Base-by-base conservation (phyloP, 2,329 filamentous ascomycete genomes). In the Penicillium expansum region DNA sequence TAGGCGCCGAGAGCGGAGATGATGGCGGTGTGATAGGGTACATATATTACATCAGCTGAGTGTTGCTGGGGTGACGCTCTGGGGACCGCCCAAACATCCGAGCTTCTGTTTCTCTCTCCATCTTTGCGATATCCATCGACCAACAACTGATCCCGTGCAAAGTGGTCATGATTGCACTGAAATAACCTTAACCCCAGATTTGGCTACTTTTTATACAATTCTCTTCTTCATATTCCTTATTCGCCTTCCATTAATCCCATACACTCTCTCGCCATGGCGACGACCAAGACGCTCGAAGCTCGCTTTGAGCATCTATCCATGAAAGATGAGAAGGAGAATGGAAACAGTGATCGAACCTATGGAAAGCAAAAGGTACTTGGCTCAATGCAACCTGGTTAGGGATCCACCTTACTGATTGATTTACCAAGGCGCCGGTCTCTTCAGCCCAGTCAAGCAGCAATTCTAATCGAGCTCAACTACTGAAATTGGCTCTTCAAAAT, bases 261-360 rank as follows among this genome's bases (percentile, higher is more conserved):
- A 35, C 52, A 24, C 53, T 51, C 18, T 32, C 50, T 45, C 61
- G 86, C 47, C 42, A 83, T 93, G 89, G 85, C 92, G 62, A 84
- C 89, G 62, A 84, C 89, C 57, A 85, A 90, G 66, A 86, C 85
- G 50, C 82, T 97, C 45, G 93, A 97, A 78, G 82, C 89, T 76
- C 90, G 90, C 68, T 91, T 97, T 71, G 92, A 96, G 85, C 88
- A 87, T 75, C 85, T 97, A 78, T 88, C 90, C 20, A 90, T 97
- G 61, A 88, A 90, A 67, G 92, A 97, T 71, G 92, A 96, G 76
- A 95, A 93, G 71, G 88, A 91, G 57, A 76, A 79, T 32, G 77
- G 77, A 53, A 81, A 84, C 61, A 79, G 77, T 60, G 76, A 77
- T 55, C 81, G 81, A 61, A 62, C 72, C 27, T 87, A 89, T 72